phyloP scores from a whole-genome alignment of 352 stramenopile species.

The Pythium aristosporum region DNA sequence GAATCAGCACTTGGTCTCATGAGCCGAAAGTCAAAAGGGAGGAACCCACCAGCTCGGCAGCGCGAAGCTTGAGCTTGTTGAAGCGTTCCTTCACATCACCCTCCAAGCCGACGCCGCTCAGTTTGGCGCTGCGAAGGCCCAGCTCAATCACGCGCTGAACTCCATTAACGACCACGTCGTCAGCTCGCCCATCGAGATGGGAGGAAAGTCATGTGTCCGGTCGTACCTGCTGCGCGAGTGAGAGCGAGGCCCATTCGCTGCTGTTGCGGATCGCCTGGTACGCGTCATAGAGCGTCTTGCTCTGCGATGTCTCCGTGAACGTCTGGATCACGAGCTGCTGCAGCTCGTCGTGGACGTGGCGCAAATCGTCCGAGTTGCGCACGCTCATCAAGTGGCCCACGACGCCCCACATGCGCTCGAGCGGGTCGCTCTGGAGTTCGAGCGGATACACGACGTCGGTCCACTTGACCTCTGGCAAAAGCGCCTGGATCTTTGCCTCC shows the following conservation, averaged over 20 bases:
- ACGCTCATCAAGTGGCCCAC: conserved; percentile 97
- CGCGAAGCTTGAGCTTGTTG: conserved; percentile 94
- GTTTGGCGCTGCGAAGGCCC: conserved; percentile 82
- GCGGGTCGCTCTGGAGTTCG: conserved; percentile 89
- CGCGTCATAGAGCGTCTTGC: conserved; percentile 90
- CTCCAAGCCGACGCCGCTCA: conserved; percentile 93
- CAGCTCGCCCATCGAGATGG: neutral
- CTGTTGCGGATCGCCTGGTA: conserved; percentile 79
- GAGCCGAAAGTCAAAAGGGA: neutral
- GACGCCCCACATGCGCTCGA: conserved; percentile 94
- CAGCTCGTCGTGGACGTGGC: conserved; percentile 92
- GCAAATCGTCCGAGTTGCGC: conserved; percentile 94
- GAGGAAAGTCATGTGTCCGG: neutral
- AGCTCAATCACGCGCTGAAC: conserved; percentile 87
- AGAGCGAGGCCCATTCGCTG: conserved; percentile 52
- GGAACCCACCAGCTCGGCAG: conserved; percentile 81
- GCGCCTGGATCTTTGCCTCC: conserved; percentile 35
- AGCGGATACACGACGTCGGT: conserved; percentile 89
- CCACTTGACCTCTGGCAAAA: conserved; percentile 56
- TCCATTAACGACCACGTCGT: conserved; percentile 26
- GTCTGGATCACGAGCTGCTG: conserved; percentile 93
- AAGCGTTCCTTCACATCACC: conserved; percentile 91
- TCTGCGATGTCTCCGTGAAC: conserved; percentile 92
- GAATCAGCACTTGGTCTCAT: neutral
- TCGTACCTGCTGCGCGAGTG: conserved; percentile 57